These are phyloP conservation scores for Rosa persica DNA, from an alignment of 306 rosid genomes.

Conservation along the genomic window DNA sequence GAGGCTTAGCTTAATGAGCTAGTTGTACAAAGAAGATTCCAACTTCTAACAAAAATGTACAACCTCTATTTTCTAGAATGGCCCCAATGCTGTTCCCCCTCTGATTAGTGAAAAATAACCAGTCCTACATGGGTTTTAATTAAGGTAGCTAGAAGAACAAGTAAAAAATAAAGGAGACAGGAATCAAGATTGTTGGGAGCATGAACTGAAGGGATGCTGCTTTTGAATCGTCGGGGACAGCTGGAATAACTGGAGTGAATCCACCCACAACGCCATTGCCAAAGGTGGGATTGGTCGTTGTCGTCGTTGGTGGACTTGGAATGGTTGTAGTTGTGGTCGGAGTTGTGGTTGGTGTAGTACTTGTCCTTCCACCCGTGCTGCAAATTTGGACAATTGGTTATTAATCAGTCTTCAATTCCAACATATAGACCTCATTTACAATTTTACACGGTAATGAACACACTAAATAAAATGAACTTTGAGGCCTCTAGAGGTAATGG, in stretches of 20 bases:
- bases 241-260: constrained; percentile 30
- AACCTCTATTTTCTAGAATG: constrained; percentile 35
- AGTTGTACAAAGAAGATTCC: constrained; percentile 35
- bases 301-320: constrained; percentile 41
- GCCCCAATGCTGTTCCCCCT: constrained; percentile 5
- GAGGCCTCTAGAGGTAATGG: neutral
- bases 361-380: constrained; percentile 76
- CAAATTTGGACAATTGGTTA: constrained; percentile 21
- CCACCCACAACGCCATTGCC: constrained; percentile 20
- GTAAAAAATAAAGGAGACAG: constrained; percentile 17
- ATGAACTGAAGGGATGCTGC: constrained; percentile 21
- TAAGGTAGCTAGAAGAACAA: constrained; percentile 30
- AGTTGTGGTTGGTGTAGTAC: constrained; percentile 42
- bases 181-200: constrained; percentile 11
- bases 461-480: neutral
- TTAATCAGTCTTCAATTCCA: neutral
- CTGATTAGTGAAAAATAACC: constrained; percentile 5
- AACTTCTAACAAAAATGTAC: constrained; percentile 70
- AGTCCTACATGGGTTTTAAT: constrained; percentile 22
- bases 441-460: neutral
- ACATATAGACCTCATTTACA: neutral
- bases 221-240: constrained; percentile 32
- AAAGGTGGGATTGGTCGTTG: constrained; percentile 25
- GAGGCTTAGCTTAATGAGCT: neutral
- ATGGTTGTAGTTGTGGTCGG: constrained; percentile 27